Conservation (phyloP, 768 basidiomycete species). For the Clathrus columnatus region DNA sequence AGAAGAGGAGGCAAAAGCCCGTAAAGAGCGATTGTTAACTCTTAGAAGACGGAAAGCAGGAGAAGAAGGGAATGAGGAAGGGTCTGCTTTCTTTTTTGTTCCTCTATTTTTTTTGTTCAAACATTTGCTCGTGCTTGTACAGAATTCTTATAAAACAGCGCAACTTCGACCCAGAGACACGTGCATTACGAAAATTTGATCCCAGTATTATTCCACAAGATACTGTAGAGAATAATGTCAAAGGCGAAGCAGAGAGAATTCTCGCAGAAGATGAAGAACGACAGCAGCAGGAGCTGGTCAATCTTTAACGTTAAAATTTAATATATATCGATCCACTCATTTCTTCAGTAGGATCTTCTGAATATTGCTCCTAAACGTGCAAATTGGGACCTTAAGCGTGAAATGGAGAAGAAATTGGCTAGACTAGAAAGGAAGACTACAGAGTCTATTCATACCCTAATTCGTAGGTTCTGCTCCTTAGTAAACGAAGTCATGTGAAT, state of each 20-base stretch:
- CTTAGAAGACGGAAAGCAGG: slow-evolving; percentile 67
- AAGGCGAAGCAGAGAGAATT: slow-evolving; percentile 77
- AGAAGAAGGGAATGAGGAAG: slow-evolving; percentile 26
- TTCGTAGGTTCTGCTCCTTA: slow-evolving; percentile 54
- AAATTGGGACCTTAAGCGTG: slow-evolving; percentile 94
- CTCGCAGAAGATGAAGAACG: slow-evolving; percentile 81
- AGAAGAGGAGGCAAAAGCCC: slow-evolving; percentile 66
- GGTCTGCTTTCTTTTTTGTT: slow-evolving; percentile 28
- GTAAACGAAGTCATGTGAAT: background rate
- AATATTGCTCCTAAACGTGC: slow-evolving; percentile 96
- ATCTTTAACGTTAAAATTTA: slow-evolving; percentile 20
- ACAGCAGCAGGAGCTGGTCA: slow-evolving; percentile 82
- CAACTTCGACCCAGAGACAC: slow-evolving; percentile 87
- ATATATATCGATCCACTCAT: background rate
- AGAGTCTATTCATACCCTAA: slow-evolving; percentile 85
- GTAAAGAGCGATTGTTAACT: slow-evolving; percentile 74
- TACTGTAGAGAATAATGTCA: slow-evolving; percentile 80
- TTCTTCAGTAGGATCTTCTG: slow-evolving; percentile 64
- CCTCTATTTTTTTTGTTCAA: background rate
- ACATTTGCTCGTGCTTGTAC: background rate
- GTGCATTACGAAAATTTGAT: slow-evolving; percentile 61
- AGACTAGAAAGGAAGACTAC: slow-evolving; percentile 89
- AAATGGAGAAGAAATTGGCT: slow-evolving; percentile 82
- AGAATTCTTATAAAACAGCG: slow-evolving; percentile 47
- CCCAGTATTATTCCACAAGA: slow-evolving; percentile 53